These are phyloP conservation scores for Paecilomyces sp. DNA, from an alignment of 2,329 filamentous ascomycete genomes.

Conservation along the genomic window DNA sequence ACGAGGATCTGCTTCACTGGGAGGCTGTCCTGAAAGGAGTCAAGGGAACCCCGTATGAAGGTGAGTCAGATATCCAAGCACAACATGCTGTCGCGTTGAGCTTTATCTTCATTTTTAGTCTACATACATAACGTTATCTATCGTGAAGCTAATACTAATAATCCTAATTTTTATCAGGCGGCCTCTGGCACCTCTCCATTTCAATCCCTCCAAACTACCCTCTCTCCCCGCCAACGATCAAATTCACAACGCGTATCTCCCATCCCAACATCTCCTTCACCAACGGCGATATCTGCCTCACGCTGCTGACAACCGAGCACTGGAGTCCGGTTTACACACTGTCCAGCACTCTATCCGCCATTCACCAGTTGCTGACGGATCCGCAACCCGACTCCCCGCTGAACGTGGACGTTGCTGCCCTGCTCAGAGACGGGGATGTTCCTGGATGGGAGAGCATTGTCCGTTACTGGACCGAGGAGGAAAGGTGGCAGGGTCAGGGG, in stretches of 20 bases:
- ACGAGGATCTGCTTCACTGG: slow-evolving; percentile 54
- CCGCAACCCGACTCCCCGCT: slow-evolving; percentile 41
- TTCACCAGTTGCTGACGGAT: slow-evolving; percentile 40
- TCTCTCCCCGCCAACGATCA: slow-evolving; percentile 65
- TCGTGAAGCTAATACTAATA: neutral
- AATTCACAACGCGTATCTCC: slow-evolving; percentile 75
- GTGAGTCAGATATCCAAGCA: slow-evolving; percentile 24
- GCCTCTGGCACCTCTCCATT: slow-evolving; percentile 78
- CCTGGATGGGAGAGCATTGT: slow-evolving; percentile 40
- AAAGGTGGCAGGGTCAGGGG: slow-evolving; percentile 34
- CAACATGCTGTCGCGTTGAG: neutral
- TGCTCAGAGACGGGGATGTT: slow-evolving; percentile 38
- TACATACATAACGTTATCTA: slow-evolving; percentile 1
- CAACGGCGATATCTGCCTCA: slow-evolving; percentile 89
- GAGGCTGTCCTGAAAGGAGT: slow-evolving; percentile 55
- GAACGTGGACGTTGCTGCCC: slow-evolving; percentile 42
- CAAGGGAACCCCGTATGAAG: slow-evolving; percentile 53
- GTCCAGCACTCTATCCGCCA: slow-evolving; percentile 36
- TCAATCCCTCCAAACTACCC: slow-evolving; percentile 72
- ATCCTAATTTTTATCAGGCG: slow-evolving; percentile 39
- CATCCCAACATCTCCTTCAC: slow-evolving; percentile 71
- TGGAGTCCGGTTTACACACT: slow-evolving; percentile 88
- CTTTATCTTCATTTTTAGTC: neutral
- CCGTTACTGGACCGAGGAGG: slow-evolving; percentile 40
- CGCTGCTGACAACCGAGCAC: slow-evolving; percentile 62